Evolutionary conservation across 2,329 filamentous ascomycete species (phyloP), one percentile per base, ranked within the genome.

Genomic region (Diaporthe nobilis): DNA sequence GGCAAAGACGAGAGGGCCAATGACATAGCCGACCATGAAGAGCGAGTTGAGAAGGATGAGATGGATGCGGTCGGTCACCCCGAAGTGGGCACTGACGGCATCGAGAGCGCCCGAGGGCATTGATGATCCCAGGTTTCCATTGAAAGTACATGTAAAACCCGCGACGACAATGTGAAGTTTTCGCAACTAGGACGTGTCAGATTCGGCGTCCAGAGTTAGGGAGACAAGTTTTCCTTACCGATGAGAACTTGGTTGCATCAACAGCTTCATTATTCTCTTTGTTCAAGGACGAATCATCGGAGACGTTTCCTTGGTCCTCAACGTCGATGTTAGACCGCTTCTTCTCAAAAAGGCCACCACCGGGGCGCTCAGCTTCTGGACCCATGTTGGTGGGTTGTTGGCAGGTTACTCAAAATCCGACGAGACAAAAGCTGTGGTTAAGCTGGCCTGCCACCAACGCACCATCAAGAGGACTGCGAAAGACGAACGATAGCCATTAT

Each of bases 11-110:
- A 63, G 60, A 22, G 60, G 60, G 15, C 60, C 60, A 17, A 63
- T 63, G 15, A 63, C 60, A 63, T 63, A 63, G 15, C 60, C 60
- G n/a, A 63, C 37, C 60, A 63, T 63, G 60, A 63, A 63, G 37
- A 63, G 60, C 37, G 60, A 63, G 60, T 63, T 63, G 60, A 63
- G 60, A 20, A 63, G 60, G 25, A 63, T 44, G 13, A 63, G 60
- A 44, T 63, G 60, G 15, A 63, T 44, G 8, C 39, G 60, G n/a
- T 63, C n/a, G 60, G 60, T 63, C 17, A 63, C 39, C 17, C 15
- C 60, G 28, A 63, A 63, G 39, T 63, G 60, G 60, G n/a, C 60
- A 39, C 60, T 44, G 37, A 63, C 44, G 1, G 60, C 60, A 28
- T 63, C 60, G 10, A 63, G 60, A 63, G 60, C 60, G 39, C 60